Evolutionary conservation across 495 filamentous ascomycete genomes (phyloP).

Genomic region (Penicillium roqueforti): DNA sequence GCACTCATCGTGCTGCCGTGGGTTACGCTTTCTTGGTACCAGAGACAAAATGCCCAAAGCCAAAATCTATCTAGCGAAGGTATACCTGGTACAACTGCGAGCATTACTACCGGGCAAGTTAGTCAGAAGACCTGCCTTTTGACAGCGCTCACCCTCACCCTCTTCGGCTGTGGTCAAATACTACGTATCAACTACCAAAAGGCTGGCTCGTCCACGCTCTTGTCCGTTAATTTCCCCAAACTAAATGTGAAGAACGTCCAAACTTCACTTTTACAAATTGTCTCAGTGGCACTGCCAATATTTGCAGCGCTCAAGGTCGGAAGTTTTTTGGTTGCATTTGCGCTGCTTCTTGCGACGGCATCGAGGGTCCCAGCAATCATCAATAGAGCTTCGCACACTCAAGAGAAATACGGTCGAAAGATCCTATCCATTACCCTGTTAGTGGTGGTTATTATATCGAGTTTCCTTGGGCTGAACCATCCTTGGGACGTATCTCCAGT

Average conservation of each 20-base stretch:
- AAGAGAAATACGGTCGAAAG: conserved; percentile 29
- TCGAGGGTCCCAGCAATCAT: conserved; percentile 37
- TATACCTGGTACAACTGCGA: background rate
- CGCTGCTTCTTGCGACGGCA: conserved; percentile 44
- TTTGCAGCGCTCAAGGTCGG: conserved; percentile 55
- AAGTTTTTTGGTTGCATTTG: conserved; percentile 48
- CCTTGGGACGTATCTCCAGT: conserved; percentile 31
- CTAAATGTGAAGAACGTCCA: conserved; percentile 15
- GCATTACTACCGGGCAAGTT: conserved; percentile 8
- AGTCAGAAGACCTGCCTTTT: conserved; percentile 18
- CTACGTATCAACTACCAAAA: conserved; percentile 11
- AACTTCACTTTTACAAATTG: conserved; percentile 22
- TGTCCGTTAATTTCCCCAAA: conserved; percentile 16
- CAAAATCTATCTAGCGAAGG: background rate
- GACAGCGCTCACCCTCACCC: conserved; percentile 26
- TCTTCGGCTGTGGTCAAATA: conserved; percentile 28
- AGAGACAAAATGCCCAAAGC: conserved; percentile 24
- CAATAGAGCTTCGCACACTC: conserved; percentile 2
- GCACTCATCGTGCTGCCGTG: conserved; percentile 36
- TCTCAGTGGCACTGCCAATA: conserved; percentile 49
- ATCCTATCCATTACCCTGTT: conserved; percentile 28
- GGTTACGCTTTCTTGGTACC: conserved; percentile 42
- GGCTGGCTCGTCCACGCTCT: conserved; percentile 3
- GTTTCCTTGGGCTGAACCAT: conserved; percentile 34
- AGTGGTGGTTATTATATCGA: conserved; percentile 22